Conservation (phyloP, 495 filamentous ascomycete genomes). For the Daldinia caldariorum region DNA sequence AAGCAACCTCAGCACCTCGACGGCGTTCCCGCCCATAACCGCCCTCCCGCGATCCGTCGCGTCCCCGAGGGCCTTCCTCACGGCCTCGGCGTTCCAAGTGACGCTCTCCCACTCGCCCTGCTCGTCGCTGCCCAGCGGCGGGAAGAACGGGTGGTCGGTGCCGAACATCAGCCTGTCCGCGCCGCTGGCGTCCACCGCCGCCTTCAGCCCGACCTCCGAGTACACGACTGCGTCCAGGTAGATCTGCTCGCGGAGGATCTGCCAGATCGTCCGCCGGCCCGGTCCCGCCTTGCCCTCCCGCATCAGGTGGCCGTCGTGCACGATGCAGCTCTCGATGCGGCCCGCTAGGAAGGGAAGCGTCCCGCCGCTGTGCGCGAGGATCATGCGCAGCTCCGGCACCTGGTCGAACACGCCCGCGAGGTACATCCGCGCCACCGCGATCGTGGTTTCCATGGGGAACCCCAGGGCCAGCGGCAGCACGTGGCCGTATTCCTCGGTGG, state of each 20-base stretch:
- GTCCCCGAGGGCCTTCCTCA: slow-evolving; percentile 66
- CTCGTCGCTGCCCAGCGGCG: slow-evolving; percentile 70
- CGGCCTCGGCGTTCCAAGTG: slow-evolving; percentile 76
- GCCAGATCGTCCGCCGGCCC: slow-evolving; percentile 73
- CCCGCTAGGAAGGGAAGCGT: slow-evolving; percentile 91
- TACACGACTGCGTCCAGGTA: slow-evolving; percentile 93
- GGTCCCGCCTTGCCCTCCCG: slow-evolving; percentile 57
- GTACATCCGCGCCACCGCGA: slow-evolving; percentile 88
- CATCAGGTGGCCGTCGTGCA: slow-evolving; percentile 78
- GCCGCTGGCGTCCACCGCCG: slow-evolving; percentile 72
- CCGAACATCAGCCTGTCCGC: slow-evolving; percentile 81
- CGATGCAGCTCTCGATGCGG: slow-evolving; percentile 85
- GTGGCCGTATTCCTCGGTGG: slow-evolving; percentile 77
- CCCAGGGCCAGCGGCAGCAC: slow-evolving; percentile 87
- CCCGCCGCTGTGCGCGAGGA: slow-evolving; percentile 90
- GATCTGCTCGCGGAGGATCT: slow-evolving; percentile 84
- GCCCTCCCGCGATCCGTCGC: slow-evolving; percentile 59
- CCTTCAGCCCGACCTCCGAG: slow-evolving; percentile 74
- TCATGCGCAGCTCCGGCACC: slow-evolving; percentile 72
- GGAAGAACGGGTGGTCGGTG: slow-evolving; percentile 96
- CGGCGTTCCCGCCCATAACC: slow-evolving; percentile 77
- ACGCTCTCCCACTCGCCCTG: slow-evolving; percentile 85
- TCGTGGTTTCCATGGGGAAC: slow-evolving; percentile 94
- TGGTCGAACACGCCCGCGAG: slow-evolving; percentile 85
- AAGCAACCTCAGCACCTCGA: slow-evolving; percentile 67